Percentiles rank a stretch among this genome's conserved stretches.
Conservation (phyloP, 2,329 filamentous ascomycete genomes). For the Colletotrichum horii region DNA sequence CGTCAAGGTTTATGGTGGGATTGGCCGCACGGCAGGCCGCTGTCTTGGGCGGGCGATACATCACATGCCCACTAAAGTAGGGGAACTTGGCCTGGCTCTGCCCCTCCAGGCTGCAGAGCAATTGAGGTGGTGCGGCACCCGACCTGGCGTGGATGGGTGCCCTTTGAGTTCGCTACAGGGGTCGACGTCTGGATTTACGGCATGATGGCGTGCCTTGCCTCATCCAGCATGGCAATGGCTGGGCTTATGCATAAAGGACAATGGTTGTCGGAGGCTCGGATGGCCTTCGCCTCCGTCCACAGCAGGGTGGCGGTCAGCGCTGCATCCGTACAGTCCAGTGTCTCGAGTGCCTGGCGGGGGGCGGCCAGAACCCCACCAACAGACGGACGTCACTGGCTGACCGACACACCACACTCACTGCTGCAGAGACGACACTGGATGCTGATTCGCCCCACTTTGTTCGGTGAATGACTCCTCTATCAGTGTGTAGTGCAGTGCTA, state of each 20-base stretch:
- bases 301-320: not conserved
- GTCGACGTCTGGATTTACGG: not conserved
- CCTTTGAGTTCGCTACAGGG: not conserved
- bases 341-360: not conserved
- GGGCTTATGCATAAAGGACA: not conserved
- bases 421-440: not conserved
- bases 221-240: not conserved
- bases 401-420: not conserved
- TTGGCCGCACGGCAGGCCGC: not conserved
- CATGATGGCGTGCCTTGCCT: not conserved
- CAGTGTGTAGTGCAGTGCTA: not conserved
- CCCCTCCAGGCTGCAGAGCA: constrained; percentile 16
- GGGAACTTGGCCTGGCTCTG: not conserved
- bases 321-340: not conserved
- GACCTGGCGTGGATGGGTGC: not conserved
- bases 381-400: constrained; percentile 8
- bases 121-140: not conserved
- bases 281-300: not conserved
- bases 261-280: not conserved
- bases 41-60: not conserved
- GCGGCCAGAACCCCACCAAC: not conserved
- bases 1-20: constrained; percentile 13
- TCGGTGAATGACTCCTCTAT: not conserved
- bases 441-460: not conserved
- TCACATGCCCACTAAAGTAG: constrained; percentile 10